phyloP scores from a whole-genome alignment of 768 basidiomycete genomes.

The Lentinula lateritia region DNA sequence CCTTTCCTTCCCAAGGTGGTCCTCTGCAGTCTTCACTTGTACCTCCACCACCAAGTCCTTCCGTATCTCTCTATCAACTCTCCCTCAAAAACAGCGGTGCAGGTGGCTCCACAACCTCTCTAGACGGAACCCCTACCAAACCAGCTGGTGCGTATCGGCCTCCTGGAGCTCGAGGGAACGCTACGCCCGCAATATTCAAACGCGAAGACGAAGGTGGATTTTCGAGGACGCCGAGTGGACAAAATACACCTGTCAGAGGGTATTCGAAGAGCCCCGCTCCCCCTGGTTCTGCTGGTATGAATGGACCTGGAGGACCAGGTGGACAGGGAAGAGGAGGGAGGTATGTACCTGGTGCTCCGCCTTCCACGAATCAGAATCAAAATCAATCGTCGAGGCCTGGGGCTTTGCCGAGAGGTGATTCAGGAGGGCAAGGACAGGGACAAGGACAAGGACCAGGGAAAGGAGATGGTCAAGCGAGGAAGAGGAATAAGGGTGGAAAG shows the following conservation, averaged over 20 bases:
- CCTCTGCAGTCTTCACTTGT: slow-evolving; percentile 40
- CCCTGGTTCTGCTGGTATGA: slow-evolving; percentile 34
- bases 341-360: slow-evolving; percentile 73
- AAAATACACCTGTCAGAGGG: slow-evolving; percentile 56
- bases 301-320: slow-evolving; percentile 24
- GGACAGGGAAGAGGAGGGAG: slow-evolving; percentile 37
- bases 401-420: slow-evolving; percentile 14
- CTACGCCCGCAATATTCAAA: slow-evolving; percentile 85
- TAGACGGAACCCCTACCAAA: slow-evolving; percentile 35
- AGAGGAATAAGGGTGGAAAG: slow-evolving; percentile 28
- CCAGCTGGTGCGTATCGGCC: slow-evolving; percentile 81
- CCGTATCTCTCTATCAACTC: slow-evolving; percentile 36
- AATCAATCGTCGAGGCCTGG: background rate
- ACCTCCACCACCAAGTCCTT: slow-evolving; percentile 60
- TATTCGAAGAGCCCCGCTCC: slow-evolving; percentile 55
- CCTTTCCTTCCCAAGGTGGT: slow-evolving; percentile 46
- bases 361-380: slow-evolving; percentile 12
- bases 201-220: slow-evolving; percentile 86
- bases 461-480: slow-evolving; percentile 4
- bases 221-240: slow-evolving; percentile 46
- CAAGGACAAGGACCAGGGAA: slow-evolving; percentile 15
- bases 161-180: slow-evolving; percentile 85
- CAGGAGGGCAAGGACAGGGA: slow-evolving; percentile 10
- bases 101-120: slow-evolving; percentile 41
- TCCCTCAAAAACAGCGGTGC: slow-evolving; percentile 20